Conservation (phyloP, 2,329 filamentous ascomycete genomes). For the Cercospora sp. region DNA sequence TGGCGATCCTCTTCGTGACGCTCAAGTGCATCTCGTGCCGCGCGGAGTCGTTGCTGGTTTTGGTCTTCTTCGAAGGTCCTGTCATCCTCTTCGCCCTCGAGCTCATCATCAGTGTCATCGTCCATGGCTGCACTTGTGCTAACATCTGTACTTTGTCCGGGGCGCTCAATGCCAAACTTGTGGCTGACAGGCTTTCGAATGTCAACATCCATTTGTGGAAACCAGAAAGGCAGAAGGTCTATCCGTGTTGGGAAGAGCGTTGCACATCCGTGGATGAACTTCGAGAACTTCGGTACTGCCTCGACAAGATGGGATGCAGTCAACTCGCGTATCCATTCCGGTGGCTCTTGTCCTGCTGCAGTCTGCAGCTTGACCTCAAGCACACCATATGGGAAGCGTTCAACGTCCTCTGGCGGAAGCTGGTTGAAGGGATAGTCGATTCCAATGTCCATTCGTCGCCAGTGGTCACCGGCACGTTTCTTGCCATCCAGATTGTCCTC, state of each 20-base stretch:
- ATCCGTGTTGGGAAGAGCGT: conserved; percentile 85
- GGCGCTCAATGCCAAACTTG: conserved; percentile 85
- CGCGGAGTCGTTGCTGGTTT: conserved; percentile 51
- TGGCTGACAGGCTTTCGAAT: conserved; percentile 90
- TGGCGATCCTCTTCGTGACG: conserved; percentile 53
- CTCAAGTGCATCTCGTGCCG: conserved; percentile 53
- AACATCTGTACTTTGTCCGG: conserved; percentile 71
- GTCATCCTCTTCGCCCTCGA: conserved; percentile 54
- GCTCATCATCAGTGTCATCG: conserved; percentile 69
- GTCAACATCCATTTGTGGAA: conserved; percentile 96
- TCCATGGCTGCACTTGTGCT: conserved; percentile 76
- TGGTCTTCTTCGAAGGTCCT: conserved; percentile 53
- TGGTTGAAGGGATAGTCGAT: conserved; percentile 94
- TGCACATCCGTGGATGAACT: conserved; percentile 95
- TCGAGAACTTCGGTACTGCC: conserved; percentile 98
- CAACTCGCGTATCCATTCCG: conserved; percentile 93
- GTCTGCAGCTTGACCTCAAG: conserved; percentile 98
- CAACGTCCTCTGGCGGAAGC: conserved; percentile 78
- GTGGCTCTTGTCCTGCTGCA: conserved; percentile 89
- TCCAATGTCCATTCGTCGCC: conserved; percentile 95
- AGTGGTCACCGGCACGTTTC: conserved; percentile 78
- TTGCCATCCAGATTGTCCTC: conserved; percentile 91
- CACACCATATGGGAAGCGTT: conserved; percentile 92
- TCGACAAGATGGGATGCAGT: conserved; percentile 93
- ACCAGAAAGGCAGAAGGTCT: conserved; percentile 91